These are phyloP conservation scores for Cytospora piceicola DNA, from an alignment of 2,329 filamentous ascomycete genomes.

Conservation along the genomic window DNA sequence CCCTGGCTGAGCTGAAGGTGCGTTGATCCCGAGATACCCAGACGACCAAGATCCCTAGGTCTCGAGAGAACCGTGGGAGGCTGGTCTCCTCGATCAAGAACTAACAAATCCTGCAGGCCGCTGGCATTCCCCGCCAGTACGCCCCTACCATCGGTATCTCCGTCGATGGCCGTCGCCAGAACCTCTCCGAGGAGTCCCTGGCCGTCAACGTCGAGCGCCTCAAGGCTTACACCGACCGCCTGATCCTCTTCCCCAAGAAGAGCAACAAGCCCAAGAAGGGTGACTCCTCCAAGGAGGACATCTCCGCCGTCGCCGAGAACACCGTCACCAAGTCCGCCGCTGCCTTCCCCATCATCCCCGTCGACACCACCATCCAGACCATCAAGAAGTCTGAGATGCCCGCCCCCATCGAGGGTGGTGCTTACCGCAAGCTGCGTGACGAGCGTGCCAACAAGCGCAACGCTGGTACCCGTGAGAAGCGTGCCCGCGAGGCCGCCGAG, in stretches of 20 bases:
- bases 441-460: conserved; percentile 82
- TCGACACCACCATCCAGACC: conserved; percentile 67
- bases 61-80: background rate
- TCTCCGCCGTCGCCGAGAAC: conserved; percentile 64
- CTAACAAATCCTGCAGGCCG: conserved; percentile 69
- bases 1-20: conserved; percentile 98
- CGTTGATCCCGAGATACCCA: conserved; percentile 32
- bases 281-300: conserved; percentile 84
- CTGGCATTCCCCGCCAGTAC: conserved; percentile 91
- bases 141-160: conserved; percentile 96
- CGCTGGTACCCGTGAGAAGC: conserved; percentile 88
- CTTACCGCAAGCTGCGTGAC: conserved; percentile 83
- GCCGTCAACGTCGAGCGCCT: conserved; percentile 95
- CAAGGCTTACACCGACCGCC: conserved; percentile 93
- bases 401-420: conserved; percentile 76
- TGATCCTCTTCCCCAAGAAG: conserved; percentile 98
- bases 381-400: conserved; percentile 83
- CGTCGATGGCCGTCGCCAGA: conserved; percentile 95
- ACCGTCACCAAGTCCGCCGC: conserved; percentile 55
- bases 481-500: conserved; percentile 83
- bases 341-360: conserved; percentile 74
- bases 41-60: background rate
- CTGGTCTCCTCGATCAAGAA: conserved; percentile 16
- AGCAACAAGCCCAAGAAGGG: conserved; percentile 91
- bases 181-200: conserved; percentile 94